Base-by-base conservation (phyloP, 2,329 filamentous ascomycete species). In the Aspergillus clavatus region DNA sequence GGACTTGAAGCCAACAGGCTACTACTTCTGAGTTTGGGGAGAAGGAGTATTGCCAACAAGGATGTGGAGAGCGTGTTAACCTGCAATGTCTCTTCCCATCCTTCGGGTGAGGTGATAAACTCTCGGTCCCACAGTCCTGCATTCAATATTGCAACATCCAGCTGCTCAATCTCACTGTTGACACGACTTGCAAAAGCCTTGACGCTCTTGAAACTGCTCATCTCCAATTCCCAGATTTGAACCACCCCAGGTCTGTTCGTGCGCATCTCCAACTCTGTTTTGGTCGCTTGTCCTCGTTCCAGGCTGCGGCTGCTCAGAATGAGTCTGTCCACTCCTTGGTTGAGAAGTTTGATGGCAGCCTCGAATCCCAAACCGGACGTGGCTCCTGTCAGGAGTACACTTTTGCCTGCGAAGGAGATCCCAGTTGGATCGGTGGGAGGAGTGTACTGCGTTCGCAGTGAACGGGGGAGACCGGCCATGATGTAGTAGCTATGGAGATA, bases 31-130 rank as follows among this genome's bases (percentile, higher is more conserved):
- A 79, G 55, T 42, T 73, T 72, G 0, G 74, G 74, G 1, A 78
- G 61, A 8, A 84, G 65, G 2, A 81, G 58, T 2, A 81, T 50
- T 0, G 69, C 76, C 5, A 84, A 62, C 1, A 82, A 65, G 5
- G 72, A 68, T 1, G 78, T 83, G 2, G 78, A 79, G 2, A 83
- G 62, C 1, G 74, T 69, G 55, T 83, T 82, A 51, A 81, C 75
- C 57, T 83, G 79, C 8, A 83, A 51, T 1, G 70, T 75, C 42
- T 72, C 65, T 46, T 80, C 76, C 65, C 70, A 79, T 5, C 72
- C 76, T 24, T 74, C 71, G 2, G 60, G 39, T 0, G 68, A 68
- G 1, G 55, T 45, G 2, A 46, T 51, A 49, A 68, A 73, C 18
- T 63, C 55, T 11, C 65, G 58, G 37, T 67, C 65, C 49, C 68